Conservation (phyloP, 176 grass and related monocot species). For the Phoenix dactylifera region DNA sequence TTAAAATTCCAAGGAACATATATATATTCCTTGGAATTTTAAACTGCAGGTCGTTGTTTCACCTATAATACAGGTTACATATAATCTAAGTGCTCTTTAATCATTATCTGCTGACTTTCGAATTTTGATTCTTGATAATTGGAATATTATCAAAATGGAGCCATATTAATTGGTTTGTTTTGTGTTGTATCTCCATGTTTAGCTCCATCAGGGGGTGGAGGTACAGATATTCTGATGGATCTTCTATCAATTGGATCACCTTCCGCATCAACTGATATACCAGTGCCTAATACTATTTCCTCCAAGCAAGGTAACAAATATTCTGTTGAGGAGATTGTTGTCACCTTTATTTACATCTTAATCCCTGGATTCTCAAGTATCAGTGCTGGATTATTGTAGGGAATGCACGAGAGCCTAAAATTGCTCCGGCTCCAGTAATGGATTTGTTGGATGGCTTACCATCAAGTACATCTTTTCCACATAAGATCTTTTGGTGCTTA, state of each 20-base stretch:
- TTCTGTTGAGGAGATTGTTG: too few species aligned
- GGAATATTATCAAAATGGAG: too few species aligned
- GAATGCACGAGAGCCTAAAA: constrained; percentile 36
- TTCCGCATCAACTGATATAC: constrained; percentile 57
- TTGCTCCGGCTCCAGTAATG: constrained; percentile 35
- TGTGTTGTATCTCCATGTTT: constrained; percentile 26
- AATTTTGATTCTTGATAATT: too few species aligned
- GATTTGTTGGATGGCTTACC: constrained; percentile 91
- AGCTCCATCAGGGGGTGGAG: constrained; percentile 25
- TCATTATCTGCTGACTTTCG: too few species aligned
- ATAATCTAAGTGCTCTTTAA: too few species aligned
- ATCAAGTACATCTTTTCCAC: constrained; percentile 39
- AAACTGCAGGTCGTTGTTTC: too few species aligned
- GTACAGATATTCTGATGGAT: constrained; percentile 82
- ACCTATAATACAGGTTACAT: too few species aligned
- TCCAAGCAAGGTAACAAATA: constrained; percentile 38
- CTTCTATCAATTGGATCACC: constrained; percentile 87
- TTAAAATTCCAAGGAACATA: too few species aligned
- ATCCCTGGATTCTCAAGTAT: too few species aligned
- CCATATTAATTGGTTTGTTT: constrained; percentile 19
- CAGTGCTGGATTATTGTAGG: constrained; percentile 9
- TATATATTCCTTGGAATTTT: too few species aligned
- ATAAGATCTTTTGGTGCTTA: constrained; percentile 21
- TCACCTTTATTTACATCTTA: too few species aligned
- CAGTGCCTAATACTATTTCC: constrained; percentile 26